These are phyloP conservation scores for Plantago rigida DNA, from an alignment of 305 asterid species.

Conservation along the genomic window DNA sequence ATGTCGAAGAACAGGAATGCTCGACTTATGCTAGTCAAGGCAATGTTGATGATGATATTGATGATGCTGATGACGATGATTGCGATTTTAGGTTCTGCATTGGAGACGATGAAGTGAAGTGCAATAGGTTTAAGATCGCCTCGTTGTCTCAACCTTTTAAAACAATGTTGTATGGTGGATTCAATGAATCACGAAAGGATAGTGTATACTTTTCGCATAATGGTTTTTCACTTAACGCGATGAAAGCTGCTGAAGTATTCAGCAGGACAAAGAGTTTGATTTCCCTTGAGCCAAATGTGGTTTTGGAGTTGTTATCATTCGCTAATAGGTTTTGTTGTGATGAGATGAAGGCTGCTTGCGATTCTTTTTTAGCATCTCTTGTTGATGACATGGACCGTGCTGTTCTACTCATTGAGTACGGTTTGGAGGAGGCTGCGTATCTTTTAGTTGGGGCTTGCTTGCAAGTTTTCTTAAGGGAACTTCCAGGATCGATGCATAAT, in stretches of 20 bases:
- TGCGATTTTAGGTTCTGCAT: constrained; percentile 62
- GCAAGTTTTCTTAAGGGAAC: constrained; percentile 81
- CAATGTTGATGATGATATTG: constrained; percentile 27
- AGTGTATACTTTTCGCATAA: constrained; percentile 60
- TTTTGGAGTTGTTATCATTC: constrained; percentile 62
- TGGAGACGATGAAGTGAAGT: constrained; percentile 77
- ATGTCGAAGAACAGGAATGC: constrained; percentile 39
- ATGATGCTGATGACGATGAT: constrained; percentile 41
- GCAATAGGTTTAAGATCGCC: constrained; percentile 50
- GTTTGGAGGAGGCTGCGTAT: constrained; percentile 71
- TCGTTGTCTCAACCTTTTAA: constrained; percentile 71
- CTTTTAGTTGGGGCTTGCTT: constrained; percentile 87
- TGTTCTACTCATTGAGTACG: constrained; percentile 56
- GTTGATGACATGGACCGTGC: constrained; percentile 63
- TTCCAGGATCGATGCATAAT: constrained; percentile 57
- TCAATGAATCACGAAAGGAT: constrained; percentile 67
- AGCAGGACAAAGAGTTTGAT: constrained; percentile 64
- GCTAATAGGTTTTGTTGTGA: constrained; percentile 82
- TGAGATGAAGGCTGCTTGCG: constrained; percentile 72
- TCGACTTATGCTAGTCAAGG: constrained; percentile 47
- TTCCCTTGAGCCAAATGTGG: constrained; percentile 49
- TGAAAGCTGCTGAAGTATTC: constrained; percentile 69
- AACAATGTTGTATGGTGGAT: constrained; percentile 69
- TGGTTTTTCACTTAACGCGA: constrained; percentile 56
- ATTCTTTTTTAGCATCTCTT: constrained; percentile 56